phyloP scores from a whole-genome alignment of 192 early-diverging fungal genomes.

The Coemansia sp. region DNA sequence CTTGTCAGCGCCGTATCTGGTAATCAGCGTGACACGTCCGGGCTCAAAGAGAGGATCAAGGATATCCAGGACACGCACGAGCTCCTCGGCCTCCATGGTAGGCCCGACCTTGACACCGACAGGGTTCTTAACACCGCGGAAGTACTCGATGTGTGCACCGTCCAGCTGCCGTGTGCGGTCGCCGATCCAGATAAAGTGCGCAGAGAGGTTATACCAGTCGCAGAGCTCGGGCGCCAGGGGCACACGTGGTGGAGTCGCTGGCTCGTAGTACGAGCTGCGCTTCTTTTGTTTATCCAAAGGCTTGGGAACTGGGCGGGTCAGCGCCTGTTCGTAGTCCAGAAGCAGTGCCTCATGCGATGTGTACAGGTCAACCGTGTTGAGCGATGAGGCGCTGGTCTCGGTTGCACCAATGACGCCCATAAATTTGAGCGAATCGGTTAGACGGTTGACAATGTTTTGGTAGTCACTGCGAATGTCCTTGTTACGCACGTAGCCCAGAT shows the following conservation, averaged over 20 bases:
- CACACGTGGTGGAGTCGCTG: slow-evolving; percentile 39
- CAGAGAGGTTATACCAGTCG: slow-evolving; percentile 87
- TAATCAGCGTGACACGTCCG: slow-evolving; percentile 94
- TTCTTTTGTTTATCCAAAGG: slow-evolving; percentile 15
- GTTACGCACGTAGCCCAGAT: slow-evolving; percentile 84
- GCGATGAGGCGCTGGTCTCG: slow-evolving; percentile 44
- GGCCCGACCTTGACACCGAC: slow-evolving; percentile 97
- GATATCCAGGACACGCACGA: slow-evolving; percentile 79
- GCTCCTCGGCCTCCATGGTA: slow-evolving; percentile 82
- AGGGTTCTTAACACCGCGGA: slow-evolving; percentile 95
- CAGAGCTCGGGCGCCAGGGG: slow-evolving; percentile 41
- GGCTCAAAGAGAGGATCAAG: slow-evolving; percentile 82
- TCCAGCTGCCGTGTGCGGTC: slow-evolving; percentile 95
- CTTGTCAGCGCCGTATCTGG: slow-evolving; percentile 87
- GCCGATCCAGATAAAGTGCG: slow-evolving; percentile 99
- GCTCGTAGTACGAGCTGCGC: slow-evolving; percentile 31
- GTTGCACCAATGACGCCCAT: slow-evolving; percentile 94
- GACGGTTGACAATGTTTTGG: slow-evolving; percentile 80
- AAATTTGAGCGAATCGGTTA: slow-evolving; percentile 88
- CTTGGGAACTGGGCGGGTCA: slow-evolving; percentile 68
- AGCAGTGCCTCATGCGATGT: slow-evolving; percentile 95
- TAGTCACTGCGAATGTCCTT: slow-evolving; percentile 79
- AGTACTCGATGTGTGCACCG: slow-evolving; percentile 96
- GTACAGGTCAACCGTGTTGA: slow-evolving; percentile 86
- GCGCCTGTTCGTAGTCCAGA: slow-evolving; percentile 85